A percentile compares a stretch with the other conserved stretches of the same genome.
Conservation (phyloP, 345 rosid genomes). For the Psidium friedrichsthalianum region DNA sequence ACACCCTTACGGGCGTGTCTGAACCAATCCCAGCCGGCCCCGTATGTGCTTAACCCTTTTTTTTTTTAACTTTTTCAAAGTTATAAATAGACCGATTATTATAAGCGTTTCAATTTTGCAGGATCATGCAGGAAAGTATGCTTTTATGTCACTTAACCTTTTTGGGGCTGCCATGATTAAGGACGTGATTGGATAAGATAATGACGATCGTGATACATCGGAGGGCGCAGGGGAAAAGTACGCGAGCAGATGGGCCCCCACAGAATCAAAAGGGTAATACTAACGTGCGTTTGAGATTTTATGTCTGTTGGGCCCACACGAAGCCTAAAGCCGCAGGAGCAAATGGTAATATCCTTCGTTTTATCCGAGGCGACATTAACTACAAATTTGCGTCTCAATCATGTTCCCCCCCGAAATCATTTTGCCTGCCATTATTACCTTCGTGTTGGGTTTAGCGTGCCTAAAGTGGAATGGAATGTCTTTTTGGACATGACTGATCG, state of each 20-base stretch:
- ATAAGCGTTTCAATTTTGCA: neutral
- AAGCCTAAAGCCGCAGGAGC: neutral
- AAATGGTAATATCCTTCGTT: no score
- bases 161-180: neutral
- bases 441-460: no score
- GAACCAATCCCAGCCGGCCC: accelerated
- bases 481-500: neutral
- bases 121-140: neutral
- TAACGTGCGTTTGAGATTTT: neutral
- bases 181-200: neutral
- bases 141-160: neutral
- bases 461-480: neutral
- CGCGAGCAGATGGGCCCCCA: neutral
- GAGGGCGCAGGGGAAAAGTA: neutral
- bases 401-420: no score
- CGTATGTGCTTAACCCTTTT: neutral
- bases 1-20: no score
- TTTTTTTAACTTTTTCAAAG: neutral
- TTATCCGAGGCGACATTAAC: no score
- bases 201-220: neutral
- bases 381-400: no score
- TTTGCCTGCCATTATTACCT: no score
- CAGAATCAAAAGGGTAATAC: neutral
- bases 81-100: neutral
- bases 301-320: neutral